Percentiles rank a stretch among this genome's conserved stretches.
Conservation (phyloP, 1,139 yeast genomes). For the Yamadazyma songkhlaensis region DNA sequence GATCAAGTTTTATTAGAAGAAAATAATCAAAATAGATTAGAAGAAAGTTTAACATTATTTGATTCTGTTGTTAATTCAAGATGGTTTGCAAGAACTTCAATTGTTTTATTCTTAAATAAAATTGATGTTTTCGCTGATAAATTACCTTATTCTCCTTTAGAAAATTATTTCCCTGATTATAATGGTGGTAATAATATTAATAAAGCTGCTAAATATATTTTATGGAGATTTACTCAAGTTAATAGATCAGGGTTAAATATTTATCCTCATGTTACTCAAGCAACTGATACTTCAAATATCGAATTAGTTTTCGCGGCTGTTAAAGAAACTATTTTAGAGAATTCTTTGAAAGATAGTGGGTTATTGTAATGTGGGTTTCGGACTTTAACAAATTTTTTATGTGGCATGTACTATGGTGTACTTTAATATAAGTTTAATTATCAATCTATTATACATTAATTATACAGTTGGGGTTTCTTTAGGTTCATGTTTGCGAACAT, state of each 20-base stretch:
- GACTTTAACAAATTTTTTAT: not conserved
- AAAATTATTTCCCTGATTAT: conserved; percentile 83
- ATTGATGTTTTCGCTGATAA: conserved; percentile 89
- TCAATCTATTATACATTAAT: conserved; percentile 12
- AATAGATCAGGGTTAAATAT: conserved; percentile 80
- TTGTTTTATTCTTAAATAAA: conserved; percentile 82
- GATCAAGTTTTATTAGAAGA: conserved; percentile 86
- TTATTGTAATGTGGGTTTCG: conserved; percentile 38
- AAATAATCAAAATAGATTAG: conserved; percentile 73
- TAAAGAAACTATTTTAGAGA: conserved; percentile 83
- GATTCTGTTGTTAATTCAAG: conserved; percentile 92
- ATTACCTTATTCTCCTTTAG: conserved; percentile 76
- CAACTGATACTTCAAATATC: conserved; percentile 89
- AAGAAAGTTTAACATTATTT: conserved; percentile 79
- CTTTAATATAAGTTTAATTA: conserved; percentile 4
- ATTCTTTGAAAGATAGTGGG: conserved; percentile 82
- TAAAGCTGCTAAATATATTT: conserved; percentile 90
- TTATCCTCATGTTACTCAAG: conserved; percentile 91
- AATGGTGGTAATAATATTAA: conserved; percentile 85
- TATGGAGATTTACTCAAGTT: conserved; percentile 86
- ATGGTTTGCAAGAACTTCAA: conserved; percentile 87
- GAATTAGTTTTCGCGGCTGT: conserved; percentile 89
- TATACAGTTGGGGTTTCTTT: conserved; percentile 7
- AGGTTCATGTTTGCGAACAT: conserved; percentile 20
- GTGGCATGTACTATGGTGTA: not conserved